Evolutionary conservation across 163 green algal genomes (phyloP).

Genomic region (Scenedesmus sp.): DNA sequence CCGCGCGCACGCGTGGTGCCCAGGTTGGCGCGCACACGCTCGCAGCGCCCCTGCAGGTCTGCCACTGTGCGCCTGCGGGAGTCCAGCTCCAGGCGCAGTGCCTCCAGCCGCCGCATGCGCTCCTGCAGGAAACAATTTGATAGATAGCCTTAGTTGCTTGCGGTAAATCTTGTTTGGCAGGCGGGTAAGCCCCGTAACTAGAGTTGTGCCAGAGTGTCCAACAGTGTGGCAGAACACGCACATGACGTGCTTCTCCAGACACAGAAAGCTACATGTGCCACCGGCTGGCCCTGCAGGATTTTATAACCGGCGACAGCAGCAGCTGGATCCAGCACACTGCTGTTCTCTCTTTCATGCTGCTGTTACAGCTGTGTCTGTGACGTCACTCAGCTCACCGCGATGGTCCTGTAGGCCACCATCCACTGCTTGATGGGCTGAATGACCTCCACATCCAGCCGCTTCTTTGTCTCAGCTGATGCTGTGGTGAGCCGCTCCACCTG

Average conservation of each 20-base stretch:
- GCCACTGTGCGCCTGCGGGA: slow-evolving; percentile 77
- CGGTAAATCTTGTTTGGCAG: neutral
- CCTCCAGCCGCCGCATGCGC: slow-evolving; percentile 87
- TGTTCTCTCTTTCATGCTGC: neutral
- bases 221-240: no score
- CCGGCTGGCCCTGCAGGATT: no score
- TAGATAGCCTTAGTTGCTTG: neutral
- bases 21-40: slow-evolving; percentile 53
- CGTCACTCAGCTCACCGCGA: slow-evolving; percentile 58
- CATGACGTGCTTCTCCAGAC: no score
- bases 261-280: no score
- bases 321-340: neutral
- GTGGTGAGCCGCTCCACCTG: slow-evolving; percentile 75
- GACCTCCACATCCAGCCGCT: slow-evolving; percentile 86
- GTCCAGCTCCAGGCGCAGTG: slow-evolving; percentile 88
- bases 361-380: neutral
- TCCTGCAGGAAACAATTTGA: slow-evolving; percentile 57
- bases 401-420: slow-evolving; percentile 80
- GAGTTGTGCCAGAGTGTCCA: no score
- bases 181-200: no score
- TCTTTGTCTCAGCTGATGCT: slow-evolving; percentile 73
- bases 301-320: neutral
- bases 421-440: slow-evolving; percentile 86
- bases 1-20: slow-evolving; percentile 39
- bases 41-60: slow-evolving; percentile 57